These are phyloP conservation scores for Xylaria intraflava DNA, from an alignment of 495 filamentous ascomycete genomes.

Conservation along the genomic window DNA sequence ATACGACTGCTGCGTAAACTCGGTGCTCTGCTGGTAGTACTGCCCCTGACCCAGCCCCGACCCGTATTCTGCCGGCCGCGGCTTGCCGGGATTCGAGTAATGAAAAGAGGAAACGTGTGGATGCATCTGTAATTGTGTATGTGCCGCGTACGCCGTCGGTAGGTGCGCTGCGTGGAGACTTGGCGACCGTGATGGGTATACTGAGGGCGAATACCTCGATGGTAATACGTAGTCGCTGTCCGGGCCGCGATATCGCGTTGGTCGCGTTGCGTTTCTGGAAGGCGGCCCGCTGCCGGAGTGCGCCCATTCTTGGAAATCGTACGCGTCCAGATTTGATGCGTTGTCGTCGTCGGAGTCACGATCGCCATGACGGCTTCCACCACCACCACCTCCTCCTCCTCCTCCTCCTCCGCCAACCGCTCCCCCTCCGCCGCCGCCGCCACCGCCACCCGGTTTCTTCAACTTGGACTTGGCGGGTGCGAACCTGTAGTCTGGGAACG, in stretches of 20 bases:
- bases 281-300: slow-evolving; percentile 28
- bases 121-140: slow-evolving; percentile 13
- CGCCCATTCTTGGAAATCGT: slow-evolving; percentile 23
- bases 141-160: slow-evolving; percentile 11
- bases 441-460: slow-evolving; percentile 7
- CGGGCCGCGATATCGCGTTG: slow-evolving; percentile 25
- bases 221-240: slow-evolving; percentile 25
- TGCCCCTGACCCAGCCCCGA: slow-evolving; percentile 44
- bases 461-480: slow-evolving; percentile 69
- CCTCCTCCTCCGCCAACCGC: neutral
- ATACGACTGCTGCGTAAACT: slow-evolving; percentile 16
- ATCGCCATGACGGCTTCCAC: slow-evolving; percentile 30
- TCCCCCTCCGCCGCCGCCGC: neutral
- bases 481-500: slow-evolving; percentile 94
- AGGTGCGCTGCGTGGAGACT: neutral
- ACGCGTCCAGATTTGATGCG: slow-evolving; percentile 23
- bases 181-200: slow-evolving; percentile 26
- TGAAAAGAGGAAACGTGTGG: slow-evolving; percentile 52
- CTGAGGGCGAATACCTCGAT: slow-evolving; percentile 13
- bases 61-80: slow-evolving; percentile 50
- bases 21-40: slow-evolving; percentile 52
- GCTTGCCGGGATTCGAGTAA: slow-evolving; percentile 55
- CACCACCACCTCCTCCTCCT: neutral
- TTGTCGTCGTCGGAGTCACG: slow-evolving; percentile 43
- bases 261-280: slow-evolving; percentile 27